Base-by-base conservation (phyloP, 1,284 basidiomycete species). In the Malassezia restricta region DNA sequence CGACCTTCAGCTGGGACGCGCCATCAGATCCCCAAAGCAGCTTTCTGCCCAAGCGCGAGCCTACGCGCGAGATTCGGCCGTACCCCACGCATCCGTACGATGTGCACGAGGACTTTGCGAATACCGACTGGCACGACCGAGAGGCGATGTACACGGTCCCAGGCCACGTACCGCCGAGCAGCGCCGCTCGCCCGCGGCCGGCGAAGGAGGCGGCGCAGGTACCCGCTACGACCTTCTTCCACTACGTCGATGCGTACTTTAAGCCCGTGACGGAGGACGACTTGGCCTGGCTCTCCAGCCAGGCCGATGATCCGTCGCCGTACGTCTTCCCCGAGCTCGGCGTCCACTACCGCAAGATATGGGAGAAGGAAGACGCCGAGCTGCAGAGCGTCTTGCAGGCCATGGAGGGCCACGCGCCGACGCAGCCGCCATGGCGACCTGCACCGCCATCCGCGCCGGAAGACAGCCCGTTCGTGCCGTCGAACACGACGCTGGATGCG, bases 311-410 rank as follows among this genome's bases (percentile, higher is more conserved):
- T 54, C 78, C 85, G 6, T 85, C 88, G 55, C 83, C 86, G 0
- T 92, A 83, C 65, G 76, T 87, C 39, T 81, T 92, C 75, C 90
- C 91, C 6, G 81, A 84, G 53, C 79, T 92, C 0, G 92, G 91
- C 6, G 78, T 83, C 59, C 89, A 91, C 75, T 96, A 94, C 68
- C 78, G 81, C 27, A 85, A 91, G 48, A 77, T 62, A 1, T 95
- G 91, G 90, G 87, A 89, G 58, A 87, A 92, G 59, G 84, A 89
- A 69, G 91, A 95, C 71, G 78, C 78, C 6, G 53, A 55, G 30
- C 43, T 55, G 32, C 47, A 43, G 5, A 46, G 53, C 8, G 28
- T 43, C 40, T 47, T 54, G 6, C 33, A 39, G 8, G 28, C 46
- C 4, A 27, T 30, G 30, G 38, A 38, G 9, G 44, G 12, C 38